Percentiles rank a stretch among this genome's conserved stretches.
phyloP scores from a whole-genome alignment of 139 green algal genomes.

The Diplosphaera chodatii region DNA sequence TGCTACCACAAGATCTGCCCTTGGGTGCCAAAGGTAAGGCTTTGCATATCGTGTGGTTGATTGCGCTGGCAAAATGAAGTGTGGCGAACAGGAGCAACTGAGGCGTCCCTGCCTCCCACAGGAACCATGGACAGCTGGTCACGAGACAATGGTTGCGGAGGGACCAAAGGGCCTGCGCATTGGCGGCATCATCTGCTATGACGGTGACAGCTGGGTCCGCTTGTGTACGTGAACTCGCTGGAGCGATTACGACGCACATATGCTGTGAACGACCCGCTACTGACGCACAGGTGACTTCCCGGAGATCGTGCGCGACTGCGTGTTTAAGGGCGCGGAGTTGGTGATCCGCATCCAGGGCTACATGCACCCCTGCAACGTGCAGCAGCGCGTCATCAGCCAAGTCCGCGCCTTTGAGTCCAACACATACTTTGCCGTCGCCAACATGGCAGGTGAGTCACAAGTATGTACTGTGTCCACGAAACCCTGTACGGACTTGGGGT shows the following conservation, averaged over 20 bases:
- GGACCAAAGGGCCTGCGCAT: slow-evolving; percentile 26
- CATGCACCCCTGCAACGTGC: slow-evolving; percentile 60
- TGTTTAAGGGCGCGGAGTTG: slow-evolving; percentile 66
- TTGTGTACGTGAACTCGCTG: too few relatives aligned
- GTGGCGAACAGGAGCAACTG: too few relatives aligned
- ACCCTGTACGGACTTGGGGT: too few relatives aligned
- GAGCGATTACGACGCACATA: too few relatives aligned
- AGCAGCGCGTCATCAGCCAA: slow-evolving; percentile 47
- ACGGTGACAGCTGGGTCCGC: slow-evolving; percentile 12
- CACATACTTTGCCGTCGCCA: slow-evolving; percentile 57
- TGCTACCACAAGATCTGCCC: slow-evolving; percentile 49
- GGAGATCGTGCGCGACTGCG: slow-evolving; percentile 47
- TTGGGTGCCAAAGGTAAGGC: slow-evolving; percentile 21
- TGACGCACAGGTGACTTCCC: slow-evolving; percentile 38
- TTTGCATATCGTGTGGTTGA: too few relatives aligned
- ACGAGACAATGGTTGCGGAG: slow-evolving; percentile 33
- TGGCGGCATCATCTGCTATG: slow-evolving; percentile 40
- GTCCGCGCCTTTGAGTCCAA: slow-evolving; percentile 42
- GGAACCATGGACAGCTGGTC: slow-evolving; percentile 43
- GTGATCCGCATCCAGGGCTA: slow-evolving; percentile 58
- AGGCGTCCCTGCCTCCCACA: too few relatives aligned
- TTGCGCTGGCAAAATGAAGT: too few relatives aligned
- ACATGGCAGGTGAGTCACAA: too few relatives aligned
- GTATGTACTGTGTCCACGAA: too few relatives aligned
- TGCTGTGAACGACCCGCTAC: too few relatives aligned